Evolutionary conservation across 2,329 filamentous ascomycete species (phyloP).

Genomic region (Aspergillus sp.): DNA sequence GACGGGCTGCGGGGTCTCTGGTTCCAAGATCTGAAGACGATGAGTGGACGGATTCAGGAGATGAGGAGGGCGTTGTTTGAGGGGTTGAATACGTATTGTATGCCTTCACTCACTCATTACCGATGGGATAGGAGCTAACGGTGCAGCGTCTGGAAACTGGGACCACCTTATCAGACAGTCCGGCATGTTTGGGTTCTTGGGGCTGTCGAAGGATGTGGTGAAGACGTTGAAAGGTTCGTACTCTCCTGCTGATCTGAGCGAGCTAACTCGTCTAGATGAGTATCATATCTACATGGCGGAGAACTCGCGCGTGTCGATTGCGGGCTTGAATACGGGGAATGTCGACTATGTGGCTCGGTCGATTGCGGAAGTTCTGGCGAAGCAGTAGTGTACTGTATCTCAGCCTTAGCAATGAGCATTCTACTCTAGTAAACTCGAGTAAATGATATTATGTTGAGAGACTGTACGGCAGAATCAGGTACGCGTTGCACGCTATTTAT

Average conservation of each 20-base stretch:
- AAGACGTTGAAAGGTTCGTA: slow-evolving; percentile 28
- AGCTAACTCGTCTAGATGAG: slow-evolving; percentile 28
- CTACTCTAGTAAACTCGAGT: too few species aligned
- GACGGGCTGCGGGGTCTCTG: slow-evolving; percentile 74
- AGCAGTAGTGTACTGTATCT: too few species aligned
- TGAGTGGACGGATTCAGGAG: slow-evolving; percentile 87
- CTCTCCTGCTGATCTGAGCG: background rate
- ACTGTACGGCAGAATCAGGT: too few species aligned
- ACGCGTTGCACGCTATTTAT: too few species aligned
- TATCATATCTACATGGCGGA: slow-evolving; percentile 58
- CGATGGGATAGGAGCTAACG: background rate
- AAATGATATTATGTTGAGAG: too few species aligned
- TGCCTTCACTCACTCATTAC: too few species aligned
- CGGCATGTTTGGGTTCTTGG: slow-evolving; percentile 89
- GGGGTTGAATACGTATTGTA: slow-evolving; percentile 43
- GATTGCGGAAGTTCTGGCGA: slow-evolving; percentile 15
- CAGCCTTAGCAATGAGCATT: too few species aligned
- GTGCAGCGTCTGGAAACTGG: slow-evolving; percentile 70
- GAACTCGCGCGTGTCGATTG: slow-evolving; percentile 95
- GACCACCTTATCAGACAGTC: slow-evolving; percentile 73
- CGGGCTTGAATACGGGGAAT: slow-evolving; percentile 70
- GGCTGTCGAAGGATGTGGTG: slow-evolving; percentile 47
- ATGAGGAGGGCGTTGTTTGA: slow-evolving; percentile 77
- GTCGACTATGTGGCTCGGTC: slow-evolving; percentile 29
- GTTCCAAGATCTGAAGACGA: slow-evolving; percentile 83